Percentiles rank a stretch among this genome's conserved stretches.
Evolutionary conservation across 805 yeast genomes (phyloP).

Genomic region (Cyberlindnera meyerae): DNA sequence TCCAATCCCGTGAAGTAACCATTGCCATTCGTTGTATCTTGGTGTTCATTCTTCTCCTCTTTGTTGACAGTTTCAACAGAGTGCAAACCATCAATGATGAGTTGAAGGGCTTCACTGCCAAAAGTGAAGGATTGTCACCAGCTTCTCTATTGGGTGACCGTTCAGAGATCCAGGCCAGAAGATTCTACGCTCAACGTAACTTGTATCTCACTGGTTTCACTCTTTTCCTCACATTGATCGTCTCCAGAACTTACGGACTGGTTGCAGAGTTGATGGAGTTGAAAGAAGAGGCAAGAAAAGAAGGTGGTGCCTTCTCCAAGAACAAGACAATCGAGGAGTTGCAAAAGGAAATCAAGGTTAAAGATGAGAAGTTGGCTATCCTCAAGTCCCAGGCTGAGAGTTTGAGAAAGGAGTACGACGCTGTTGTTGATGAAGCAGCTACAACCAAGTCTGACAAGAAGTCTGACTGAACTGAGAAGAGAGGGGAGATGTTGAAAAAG

Average conservation of each 20-base stretch:
- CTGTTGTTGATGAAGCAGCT: conserved; percentile 22
- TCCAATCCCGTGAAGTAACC: conserved; percentile 64
- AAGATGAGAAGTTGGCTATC: conserved; percentile 58
- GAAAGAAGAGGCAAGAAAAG: conserved; percentile 52
- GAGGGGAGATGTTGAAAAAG: too few species aligned
- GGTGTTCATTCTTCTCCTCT: conserved; percentile 77
- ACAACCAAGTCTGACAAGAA: conserved; percentile 13
- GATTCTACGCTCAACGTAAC: conserved; percentile 94
- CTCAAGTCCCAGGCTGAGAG: conserved; percentile 71
- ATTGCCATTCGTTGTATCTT: conserved; percentile 76
- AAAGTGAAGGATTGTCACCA: conserved; percentile 13
- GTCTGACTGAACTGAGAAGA: conserved; percentile 1
- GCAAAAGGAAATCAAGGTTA: conserved; percentile 30
- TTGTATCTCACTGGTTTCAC: conserved; percentile 95
- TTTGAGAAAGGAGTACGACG: conserved; percentile 60
- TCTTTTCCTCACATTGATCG: conserved; percentile 78
- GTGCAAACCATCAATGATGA: conserved; percentile 67
- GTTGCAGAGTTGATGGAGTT: conserved; percentile 67
- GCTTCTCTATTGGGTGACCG: conserved; percentile 47
- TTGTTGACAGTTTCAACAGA: conserved; percentile 84
- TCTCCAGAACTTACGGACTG: conserved; percentile 76
- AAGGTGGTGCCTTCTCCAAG: conserved; percentile 26
- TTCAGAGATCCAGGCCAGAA: conserved; percentile 81
- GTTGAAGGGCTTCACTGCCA: conserved; percentile 34
- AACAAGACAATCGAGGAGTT: conserved; percentile 19